Percentiles rank a stretch among this genome's conserved stretches.
These are phyloP conservation scores for Sicyos baderoa DNA, from an alignment of 306 rosid genomes.

Conservation along the genomic window DNA sequence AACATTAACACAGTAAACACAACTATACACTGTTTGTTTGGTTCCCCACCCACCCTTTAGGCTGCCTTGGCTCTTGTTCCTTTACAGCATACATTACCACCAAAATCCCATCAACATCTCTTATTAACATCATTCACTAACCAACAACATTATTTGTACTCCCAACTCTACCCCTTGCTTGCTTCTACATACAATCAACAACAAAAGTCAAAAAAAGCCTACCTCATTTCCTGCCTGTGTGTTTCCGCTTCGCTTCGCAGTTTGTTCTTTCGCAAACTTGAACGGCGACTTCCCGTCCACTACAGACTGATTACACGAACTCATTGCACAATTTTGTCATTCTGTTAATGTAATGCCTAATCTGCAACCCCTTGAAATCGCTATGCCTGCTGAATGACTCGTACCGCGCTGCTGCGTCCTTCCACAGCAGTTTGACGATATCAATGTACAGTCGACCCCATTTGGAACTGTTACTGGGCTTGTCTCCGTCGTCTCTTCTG, in stretches of 20 bases:
- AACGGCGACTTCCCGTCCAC: conserved; percentile 23
- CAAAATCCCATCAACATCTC: too few relatives aligned
- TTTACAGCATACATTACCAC: too few relatives aligned
- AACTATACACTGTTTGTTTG: too few relatives aligned
- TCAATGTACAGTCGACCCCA: conserved; percentile 33
- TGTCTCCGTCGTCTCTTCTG: conserved; percentile 18
- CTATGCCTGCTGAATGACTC: conserved; percentile 25
- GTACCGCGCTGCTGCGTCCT: conserved; percentile 38
- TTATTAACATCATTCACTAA: too few relatives aligned
- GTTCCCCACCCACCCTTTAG: too few relatives aligned
- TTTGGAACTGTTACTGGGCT: conserved; percentile 22
- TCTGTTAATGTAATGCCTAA: conserved; percentile 33
- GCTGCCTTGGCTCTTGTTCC: too few relatives aligned
- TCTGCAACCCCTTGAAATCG: conserved; percentile 35
- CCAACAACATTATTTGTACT: too few relatives aligned
- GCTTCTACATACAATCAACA: not conserved
- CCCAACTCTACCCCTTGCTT: too few relatives aligned
- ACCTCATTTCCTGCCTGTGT: not conserved
- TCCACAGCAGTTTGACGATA: conserved; percentile 33
- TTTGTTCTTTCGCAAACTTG: conserved; percentile 31
- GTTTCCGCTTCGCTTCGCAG: conserved; percentile 19
- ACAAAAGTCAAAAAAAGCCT: not conserved
- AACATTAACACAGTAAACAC: not conserved
- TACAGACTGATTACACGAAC: conserved; percentile 18
- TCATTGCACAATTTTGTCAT: conserved; percentile 20